Conservation (phyloP, 371 early-diverging fungal species). For the Haplosporangium sp. region DNA sequence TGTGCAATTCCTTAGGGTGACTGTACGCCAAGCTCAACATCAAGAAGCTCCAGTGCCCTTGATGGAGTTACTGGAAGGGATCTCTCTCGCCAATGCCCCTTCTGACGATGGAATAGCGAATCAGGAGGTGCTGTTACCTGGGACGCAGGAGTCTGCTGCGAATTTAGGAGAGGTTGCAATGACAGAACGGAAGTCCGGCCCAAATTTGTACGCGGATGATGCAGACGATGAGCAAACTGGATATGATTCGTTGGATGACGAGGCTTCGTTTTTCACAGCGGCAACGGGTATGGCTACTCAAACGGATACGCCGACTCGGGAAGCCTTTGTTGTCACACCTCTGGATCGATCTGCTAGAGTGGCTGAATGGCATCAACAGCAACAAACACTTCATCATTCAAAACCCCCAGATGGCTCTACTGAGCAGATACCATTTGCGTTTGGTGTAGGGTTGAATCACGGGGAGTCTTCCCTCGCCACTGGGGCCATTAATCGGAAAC, state of each 20-base stretch:
- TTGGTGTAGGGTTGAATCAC: constrained; percentile 26
- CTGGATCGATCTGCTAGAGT: constrained; percentile 47
- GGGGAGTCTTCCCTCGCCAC: constrained; percentile 14
- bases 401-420: constrained; percentile 17
- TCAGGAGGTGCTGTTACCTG: constrained; percentile 5
- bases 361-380: constrained; percentile 52
- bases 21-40: constrained; percentile 22
- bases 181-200: constrained; percentile 7
- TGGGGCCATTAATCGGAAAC: constrained; percentile 1
- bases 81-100: constrained; percentile 22
- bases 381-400: constrained; percentile 43
- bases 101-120: constrained; percentile 26
- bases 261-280: constrained; percentile 48
- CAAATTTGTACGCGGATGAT: constrained; percentile 28
- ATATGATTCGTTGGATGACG: constrained; percentile 51
- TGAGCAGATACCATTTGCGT: constrained; percentile 32
- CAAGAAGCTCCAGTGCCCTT: constrained; percentile 30
- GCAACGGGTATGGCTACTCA: constrained; percentile 33
- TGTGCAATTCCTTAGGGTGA: constrained; percentile 6
- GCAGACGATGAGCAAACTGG: constrained; percentile 54
- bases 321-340: constrained; percentile 32
- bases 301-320: constrained; percentile 36
- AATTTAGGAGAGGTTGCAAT: not conserved
- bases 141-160: not conserved
- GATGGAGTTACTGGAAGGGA: constrained; percentile 26